Percentiles rank a stretch among this genome's conserved stretches.
These are phyloP conservation scores for Rhizopogon vulgaris DNA, from an alignment of 768 basidiomycete genomes.

Conservation along the genomic window DNA sequence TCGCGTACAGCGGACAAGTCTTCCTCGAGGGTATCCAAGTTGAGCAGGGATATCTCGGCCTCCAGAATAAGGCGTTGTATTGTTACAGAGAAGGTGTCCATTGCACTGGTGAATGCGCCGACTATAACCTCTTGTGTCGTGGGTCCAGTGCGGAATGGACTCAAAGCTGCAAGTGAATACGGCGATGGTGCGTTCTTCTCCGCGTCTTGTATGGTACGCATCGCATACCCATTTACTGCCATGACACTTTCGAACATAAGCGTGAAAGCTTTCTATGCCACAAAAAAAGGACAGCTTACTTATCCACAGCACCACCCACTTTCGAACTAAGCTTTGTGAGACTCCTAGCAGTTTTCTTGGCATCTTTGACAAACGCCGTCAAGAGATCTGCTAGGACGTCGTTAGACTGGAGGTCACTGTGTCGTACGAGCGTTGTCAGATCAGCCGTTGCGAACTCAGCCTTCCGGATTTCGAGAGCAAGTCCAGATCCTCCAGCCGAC, in stretches of 20 bases:
- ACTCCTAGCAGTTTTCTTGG: conserved; percentile 52
- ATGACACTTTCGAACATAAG: background rate
- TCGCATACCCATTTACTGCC: conserved; percentile 64
- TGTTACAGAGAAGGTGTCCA: conserved; percentile 48
- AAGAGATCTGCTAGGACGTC: conserved; percentile 52
- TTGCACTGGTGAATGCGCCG: conserved; percentile 54
- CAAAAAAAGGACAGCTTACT: conserved; percentile 34
- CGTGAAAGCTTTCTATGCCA: background rate
- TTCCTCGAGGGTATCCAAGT: conserved; percentile 60
- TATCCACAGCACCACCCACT: conserved; percentile 71
- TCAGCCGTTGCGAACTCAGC: conserved; percentile 75
- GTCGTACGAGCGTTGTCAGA: conserved; percentile 52
- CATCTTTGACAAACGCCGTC: conserved; percentile 50
- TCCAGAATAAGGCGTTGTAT: conserved; percentile 59
- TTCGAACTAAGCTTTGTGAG: conserved; percentile 59
- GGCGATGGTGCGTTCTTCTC: conserved; percentile 20
- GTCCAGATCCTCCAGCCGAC: conserved; percentile 47
- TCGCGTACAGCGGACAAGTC: conserved; percentile 52
- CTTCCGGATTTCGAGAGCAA: conserved; percentile 67
- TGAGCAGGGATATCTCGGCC: conserved; percentile 48
- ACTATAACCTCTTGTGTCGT: conserved; percentile 41
- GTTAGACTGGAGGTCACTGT: conserved; percentile 56
- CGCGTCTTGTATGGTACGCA: conserved; percentile 45
- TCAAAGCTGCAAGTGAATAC: conserved; percentile 28
- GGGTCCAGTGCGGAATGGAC: conserved; percentile 31